A percentile compares a stretch with the other conserved stretches of the same genome.
Evolutionary conservation across 768 basidiomycete genomes (phyloP).

Genomic region (Agaricus subrufescens): DNA sequence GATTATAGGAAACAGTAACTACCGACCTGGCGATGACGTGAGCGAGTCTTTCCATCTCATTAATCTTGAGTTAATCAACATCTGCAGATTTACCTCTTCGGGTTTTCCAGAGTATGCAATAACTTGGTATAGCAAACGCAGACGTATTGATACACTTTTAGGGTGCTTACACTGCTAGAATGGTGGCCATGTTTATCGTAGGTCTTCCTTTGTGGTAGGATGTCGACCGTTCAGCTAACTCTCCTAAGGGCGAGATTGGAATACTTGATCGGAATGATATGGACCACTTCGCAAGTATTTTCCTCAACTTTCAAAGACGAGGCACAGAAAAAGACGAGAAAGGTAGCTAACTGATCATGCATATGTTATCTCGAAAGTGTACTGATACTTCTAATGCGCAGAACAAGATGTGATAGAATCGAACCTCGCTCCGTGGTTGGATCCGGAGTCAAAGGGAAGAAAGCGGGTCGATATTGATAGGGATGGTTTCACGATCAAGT

Average conservation of each 20-base stretch:
- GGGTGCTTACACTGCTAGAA: constrained; percentile 76
- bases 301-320: constrained; percentile 55
- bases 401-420: constrained; percentile 39
- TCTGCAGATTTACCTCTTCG: constrained; percentile 67
- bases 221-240: not conserved
- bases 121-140: too few species aligned
- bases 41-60: not conserved
- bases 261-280: constrained; percentile 67
- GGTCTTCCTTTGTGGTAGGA: constrained; percentile 9
- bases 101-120: constrained; percentile 60
- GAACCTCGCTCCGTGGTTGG: constrained; percentile 51
- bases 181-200: constrained; percentile 69
- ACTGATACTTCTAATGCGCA: not conserved
- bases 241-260: constrained; percentile 58
- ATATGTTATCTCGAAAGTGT: too few species aligned
- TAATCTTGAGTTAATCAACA: constrained; percentile 8
- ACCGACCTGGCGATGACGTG: constrained; percentile 68
- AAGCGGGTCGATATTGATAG: constrained; percentile 41
- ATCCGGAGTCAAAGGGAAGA: constrained; percentile 48
- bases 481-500: constrained; percentile 61
- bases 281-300: constrained; percentile 67
- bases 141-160: constrained; percentile 18
- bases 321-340: constrained; percentile 45
- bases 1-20: constrained; percentile 44
- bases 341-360: constrained; percentile 27